phyloP scores from a whole-genome alignment of 768 basidiomycete genomes.

The Rhodotorula graminis region DNA sequence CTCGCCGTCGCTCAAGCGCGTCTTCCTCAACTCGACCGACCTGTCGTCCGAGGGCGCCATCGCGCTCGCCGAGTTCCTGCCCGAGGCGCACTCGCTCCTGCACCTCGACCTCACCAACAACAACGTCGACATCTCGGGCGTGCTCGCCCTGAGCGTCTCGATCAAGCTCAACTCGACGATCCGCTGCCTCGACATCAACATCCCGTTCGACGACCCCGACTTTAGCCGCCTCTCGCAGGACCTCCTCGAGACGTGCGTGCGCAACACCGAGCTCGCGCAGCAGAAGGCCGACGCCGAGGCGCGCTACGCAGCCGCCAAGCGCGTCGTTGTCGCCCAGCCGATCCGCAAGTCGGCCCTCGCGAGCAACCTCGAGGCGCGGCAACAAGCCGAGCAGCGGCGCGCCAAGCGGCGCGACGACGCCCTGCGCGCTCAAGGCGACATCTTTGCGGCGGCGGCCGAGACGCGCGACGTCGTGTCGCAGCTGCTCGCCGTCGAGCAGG shows the following conservation, averaged over 20 bases:
- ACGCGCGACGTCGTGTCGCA: conserved; percentile 25
- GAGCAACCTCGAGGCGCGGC: conserved; percentile 47
- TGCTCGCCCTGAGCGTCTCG: conserved; percentile 83
- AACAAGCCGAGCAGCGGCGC: conserved; percentile 41
- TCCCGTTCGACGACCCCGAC: conserved; percentile 56
- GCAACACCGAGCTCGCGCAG: conserved; percentile 81
- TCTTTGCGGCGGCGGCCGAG: conserved; percentile 34
- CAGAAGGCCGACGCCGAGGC: conserved; percentile 29
- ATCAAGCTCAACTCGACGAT: conserved; percentile 74
- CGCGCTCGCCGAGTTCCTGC: conserved; percentile 90
- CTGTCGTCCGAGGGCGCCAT: conserved; percentile 83
- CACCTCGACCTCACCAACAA: conserved; percentile 65
- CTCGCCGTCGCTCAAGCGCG: conserved; percentile 79
- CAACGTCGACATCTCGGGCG: conserved; percentile 73
- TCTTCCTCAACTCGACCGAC: conserved; percentile 80
- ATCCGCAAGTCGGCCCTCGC: conserved; percentile 49
- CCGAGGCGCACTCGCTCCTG: conserved; percentile 76
- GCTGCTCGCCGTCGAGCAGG: conserved; percentile 27
- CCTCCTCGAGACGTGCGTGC: conserved; percentile 75
- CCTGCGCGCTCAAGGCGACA: conserved; percentile 13
- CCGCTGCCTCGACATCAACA: conserved; percentile 87
- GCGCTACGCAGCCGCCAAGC: conserved; percentile 6
- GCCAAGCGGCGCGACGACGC: not conserved
- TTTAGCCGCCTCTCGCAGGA: conserved; percentile 68
- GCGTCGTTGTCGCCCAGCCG: conserved; percentile 48